Base-by-base conservation (phyloP, 208 protist species). In the Leishmania mexicana region DNA sequence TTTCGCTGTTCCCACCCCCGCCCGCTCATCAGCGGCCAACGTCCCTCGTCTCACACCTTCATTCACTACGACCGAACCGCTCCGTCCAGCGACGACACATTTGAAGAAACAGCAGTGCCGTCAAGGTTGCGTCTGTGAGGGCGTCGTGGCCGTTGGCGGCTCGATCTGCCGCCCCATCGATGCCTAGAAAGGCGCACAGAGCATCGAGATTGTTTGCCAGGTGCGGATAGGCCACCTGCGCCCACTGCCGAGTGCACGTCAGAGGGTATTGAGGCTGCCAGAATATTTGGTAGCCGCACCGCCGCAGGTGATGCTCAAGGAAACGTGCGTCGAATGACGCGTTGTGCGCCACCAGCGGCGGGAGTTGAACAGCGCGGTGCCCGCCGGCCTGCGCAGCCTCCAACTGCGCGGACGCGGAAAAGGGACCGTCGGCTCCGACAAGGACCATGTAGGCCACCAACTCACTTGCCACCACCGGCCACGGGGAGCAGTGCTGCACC, bases 281-380 rank as follows among this genome's bases (percentile, higher is more conserved):
- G 57, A 90, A 60, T 31, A 93, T 75, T 42, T 71, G 57, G 82
- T 90, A 96, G 53, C 90, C 90, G 31, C 72, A 78, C 42, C 76
- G 78, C 19, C 54, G 62, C 0, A 90, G 49, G 64, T 85, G 77
- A 1, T 71, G 47, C 68, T 88, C 85, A 35, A 96, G 68, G 73
- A 96, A 96, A 1, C 78, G 40, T 1, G 83, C 77, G 75, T 96
- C 92, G 76, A 96, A 96, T 0, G n/a, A 64, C 7, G 86, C 90
- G 76, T 94, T 94, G 84, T 96, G 92, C 0, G 87, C 90, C 62
- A 94, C 87, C n/a, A 96, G 54, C 13, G 92, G 92, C 2, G 92
- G 92, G n/a, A 95, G 42, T 53, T 80, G 82, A 40, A 85, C 53
- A 53, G 24, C 47, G 71, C 38, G 2, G 58, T 7, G 17, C 35